Evolutionary conservation across 2,329 filamentous ascomycete genomes (phyloP).

Genomic region (Phialocephala sp.): DNA sequence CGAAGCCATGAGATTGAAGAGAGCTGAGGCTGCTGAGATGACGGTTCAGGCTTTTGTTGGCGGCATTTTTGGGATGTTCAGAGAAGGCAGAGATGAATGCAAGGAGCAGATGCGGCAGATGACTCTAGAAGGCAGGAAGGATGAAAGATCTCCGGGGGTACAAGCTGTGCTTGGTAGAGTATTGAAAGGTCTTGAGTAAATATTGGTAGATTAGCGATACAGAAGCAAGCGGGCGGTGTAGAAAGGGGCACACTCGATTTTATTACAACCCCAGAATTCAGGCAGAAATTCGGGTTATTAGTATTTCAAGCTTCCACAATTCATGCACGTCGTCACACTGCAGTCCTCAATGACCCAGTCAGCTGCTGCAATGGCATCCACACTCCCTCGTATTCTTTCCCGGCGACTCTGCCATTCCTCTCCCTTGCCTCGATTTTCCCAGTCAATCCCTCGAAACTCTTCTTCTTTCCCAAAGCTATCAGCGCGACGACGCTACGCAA

Average conservation of each 20-base stretch:
- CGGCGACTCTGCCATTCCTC: conserved; percentile 37
- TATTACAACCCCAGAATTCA: background rate
- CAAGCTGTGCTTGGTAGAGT: conserved; percentile 35
- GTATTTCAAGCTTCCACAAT: conserved; percentile 20
- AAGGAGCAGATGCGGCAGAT: conserved; percentile 33
- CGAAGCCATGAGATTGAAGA: conserved; percentile 41
- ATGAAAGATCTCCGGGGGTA: conserved; percentile 40
- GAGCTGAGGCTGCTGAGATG: conserved; percentile 42
- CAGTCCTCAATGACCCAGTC: conserved; percentile 20
- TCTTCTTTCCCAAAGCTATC: conserved; percentile 27
- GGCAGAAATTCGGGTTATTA: background rate
- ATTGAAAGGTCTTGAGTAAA: conserved; percentile 31
- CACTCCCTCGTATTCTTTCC: conserved; percentile 36
- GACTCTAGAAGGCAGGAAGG: conserved; percentile 32
- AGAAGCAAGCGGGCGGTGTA: background rate
- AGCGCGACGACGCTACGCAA: conserved; percentile 36
- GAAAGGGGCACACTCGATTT: conserved; percentile 7
- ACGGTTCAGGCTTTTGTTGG: conserved; percentile 36
- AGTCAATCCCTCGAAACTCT: conserved; percentile 30
- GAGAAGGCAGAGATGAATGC: conserved; percentile 33
- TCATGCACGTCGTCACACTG: conserved; percentile 29
- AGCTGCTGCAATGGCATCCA: conserved; percentile 35
- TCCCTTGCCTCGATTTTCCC: conserved; percentile 27
- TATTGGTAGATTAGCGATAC: background rate
- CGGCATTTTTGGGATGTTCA: conserved; percentile 39